Conservation (phyloP, 306 rosid genomes). For the Cicer yamashitae region DNA sequence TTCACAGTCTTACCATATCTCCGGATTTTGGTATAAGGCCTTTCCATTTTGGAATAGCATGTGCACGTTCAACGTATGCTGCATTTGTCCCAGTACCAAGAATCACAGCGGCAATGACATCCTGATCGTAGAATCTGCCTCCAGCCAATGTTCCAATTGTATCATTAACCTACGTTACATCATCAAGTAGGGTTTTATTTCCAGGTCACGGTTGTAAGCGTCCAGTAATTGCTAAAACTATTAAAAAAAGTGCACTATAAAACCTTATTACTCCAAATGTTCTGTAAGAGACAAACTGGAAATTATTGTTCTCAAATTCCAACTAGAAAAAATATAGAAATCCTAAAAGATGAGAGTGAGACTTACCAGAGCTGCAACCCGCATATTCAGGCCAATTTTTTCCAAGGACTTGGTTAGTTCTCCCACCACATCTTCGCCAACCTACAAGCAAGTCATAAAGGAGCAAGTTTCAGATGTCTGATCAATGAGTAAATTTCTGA, state of each 20-base stretch:
- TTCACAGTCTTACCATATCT: conserved; percentile 70
- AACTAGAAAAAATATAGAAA: conserved; percentile 15
- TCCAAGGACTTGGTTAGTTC: conserved; percentile 76
- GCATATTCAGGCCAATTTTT: conserved; percentile 86
- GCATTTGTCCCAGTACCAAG: conserved; percentile 97
- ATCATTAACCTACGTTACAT: conserved; percentile 79
- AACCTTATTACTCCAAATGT: conserved; percentile 23
- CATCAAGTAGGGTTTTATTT: conserved; percentile 44
- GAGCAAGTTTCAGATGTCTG: conserved; percentile 27
- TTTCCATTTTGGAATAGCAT: conserved; percentile 95
- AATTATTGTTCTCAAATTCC: conserved; percentile 30
- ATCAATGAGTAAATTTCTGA: conserved; percentile 13
- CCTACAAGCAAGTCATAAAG: conserved; percentile 53
- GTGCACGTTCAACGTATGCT: conserved; percentile 87
- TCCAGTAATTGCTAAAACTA: background rate
- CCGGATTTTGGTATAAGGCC: conserved; percentile 89
- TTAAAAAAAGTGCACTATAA: background rate
- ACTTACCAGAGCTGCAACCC: conserved; percentile 83
- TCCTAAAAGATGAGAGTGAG: conserved; percentile 36
- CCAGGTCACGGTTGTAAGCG: conserved; percentile 1
- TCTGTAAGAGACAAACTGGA: conserved; percentile 30
- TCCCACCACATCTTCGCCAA: conserved; percentile 89
- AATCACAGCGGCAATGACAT: conserved; percentile 91
- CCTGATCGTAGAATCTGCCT: conserved; percentile 74
- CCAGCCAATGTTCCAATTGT: conserved; percentile 96